Percentiles rank a stretch among this genome's conserved stretches.
Conservation (phyloP, 2,329 filamentous ascomycete species). For the Fusarium sp. region DNA sequence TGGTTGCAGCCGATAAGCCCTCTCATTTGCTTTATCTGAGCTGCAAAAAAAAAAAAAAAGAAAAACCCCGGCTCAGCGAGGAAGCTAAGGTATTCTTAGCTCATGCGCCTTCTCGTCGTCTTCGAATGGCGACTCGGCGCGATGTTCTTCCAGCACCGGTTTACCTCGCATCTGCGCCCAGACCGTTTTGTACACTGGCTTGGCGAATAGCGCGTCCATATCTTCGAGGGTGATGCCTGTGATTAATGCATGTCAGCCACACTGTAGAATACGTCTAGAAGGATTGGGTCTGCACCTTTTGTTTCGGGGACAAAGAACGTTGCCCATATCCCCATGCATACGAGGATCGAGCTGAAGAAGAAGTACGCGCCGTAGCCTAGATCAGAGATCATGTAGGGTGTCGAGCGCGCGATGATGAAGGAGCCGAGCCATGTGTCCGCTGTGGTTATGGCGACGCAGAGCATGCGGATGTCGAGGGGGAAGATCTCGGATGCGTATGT, state of each 20-base stretch:
- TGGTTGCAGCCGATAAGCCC: conserved; percentile 20
- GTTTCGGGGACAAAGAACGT: conserved; percentile 62
- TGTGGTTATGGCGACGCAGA: conserved; percentile 47
- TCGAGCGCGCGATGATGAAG: conserved; percentile 51
- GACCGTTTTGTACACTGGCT: conserved; percentile 45
- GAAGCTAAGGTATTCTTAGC: conserved; percentile 31
- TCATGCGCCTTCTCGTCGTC: conserved; percentile 31
- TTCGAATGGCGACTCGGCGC: conserved; percentile 34
- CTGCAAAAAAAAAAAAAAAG: not conserved
- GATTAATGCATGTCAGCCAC: not conserved
- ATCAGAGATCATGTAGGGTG: conserved; percentile 52
- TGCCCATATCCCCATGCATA: conserved; percentile 56
- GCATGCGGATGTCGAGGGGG: conserved; percentile 49
- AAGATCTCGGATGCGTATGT: conserved; percentile 59
- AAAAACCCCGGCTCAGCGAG: not conserved
- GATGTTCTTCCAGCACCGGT: conserved; percentile 23
- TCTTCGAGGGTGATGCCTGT: conserved; percentile 55
- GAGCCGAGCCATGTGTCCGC: conserved; percentile 51
- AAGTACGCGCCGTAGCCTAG: conserved; percentile 61
- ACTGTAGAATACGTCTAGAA: not conserved
- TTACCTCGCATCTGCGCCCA: conserved; percentile 41
- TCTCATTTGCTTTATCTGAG: conserved; percentile 10
- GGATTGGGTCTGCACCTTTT: conserved; percentile 47
- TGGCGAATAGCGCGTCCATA: conserved; percentile 51
- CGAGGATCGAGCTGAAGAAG: conserved; percentile 57